Evolutionary conservation across 345 rosid genomes (phyloP), one percentile per base, ranked within the genome.

Genomic region (Brassica carinata): DNA sequence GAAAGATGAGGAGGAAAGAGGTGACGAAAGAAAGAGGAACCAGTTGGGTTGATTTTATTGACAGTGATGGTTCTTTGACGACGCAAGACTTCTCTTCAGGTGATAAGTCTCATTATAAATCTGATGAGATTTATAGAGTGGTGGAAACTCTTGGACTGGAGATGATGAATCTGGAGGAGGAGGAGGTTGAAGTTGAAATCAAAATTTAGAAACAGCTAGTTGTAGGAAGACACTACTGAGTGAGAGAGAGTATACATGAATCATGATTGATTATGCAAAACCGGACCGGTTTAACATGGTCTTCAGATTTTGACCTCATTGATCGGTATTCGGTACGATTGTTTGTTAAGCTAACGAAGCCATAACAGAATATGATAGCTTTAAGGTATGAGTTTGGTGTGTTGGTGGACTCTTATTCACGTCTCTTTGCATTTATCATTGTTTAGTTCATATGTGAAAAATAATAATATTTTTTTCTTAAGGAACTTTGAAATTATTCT

Each of bases 11-110:
- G 83, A 86, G 78, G 83, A 89, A 79, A 76, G 92, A 94, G 68
- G 94, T 94, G 36, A 91, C 75, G 88, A 94, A 94, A 85, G 96
- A 91, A 78, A 83, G 84, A 29, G 97, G 97, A 31, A 85, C 83
- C 73, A 94, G 98, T 82, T 88, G 97, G 97, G 92, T 86, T 65
- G 98, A 94, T 82, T 85, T 87, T 58, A 85, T 81, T 74, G 86
- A 87, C 55, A 34, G 10, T 59, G 84, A 86, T 58, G 83, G 86
- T 74, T 83, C 89, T 7, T 78, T 89, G 78, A 59, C 79, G 65
- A 84, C 84, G 76, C 87, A 89, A 34, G 86, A 88, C 53, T 94
- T 94, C 87, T 92, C 97, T 68, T 90, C 95, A 6, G 92, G 97
- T 17, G 97, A 94, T 74, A 83, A 70, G 82, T 85, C 92, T 8